These are phyloP conservation scores for Ophiocordyceps australis DNA, from an alignment of 2,329 filamentous ascomycete species.

Conservation along the genomic window DNA sequence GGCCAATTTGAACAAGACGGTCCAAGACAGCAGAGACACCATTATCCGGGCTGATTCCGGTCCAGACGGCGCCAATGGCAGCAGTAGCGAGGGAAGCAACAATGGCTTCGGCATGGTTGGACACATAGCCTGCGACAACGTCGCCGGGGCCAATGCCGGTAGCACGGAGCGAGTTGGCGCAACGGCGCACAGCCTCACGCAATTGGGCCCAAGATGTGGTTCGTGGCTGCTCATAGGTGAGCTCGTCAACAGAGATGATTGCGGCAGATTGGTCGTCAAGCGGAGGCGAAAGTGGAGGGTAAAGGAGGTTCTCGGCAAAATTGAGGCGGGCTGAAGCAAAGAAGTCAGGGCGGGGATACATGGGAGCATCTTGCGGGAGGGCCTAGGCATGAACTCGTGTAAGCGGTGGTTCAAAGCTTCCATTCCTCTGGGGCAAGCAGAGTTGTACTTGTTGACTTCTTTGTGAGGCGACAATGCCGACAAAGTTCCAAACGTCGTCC, in stretches of 20 bases:
- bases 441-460: slow-evolving; percentile 45
- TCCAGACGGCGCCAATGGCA: slow-evolving; percentile 79
- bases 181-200: slow-evolving; percentile 57
- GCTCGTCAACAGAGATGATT: slow-evolving; percentile 67
- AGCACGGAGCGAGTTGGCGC: slow-evolving; percentile 50
- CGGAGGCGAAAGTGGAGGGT: slow-evolving; percentile 31
- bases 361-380: slow-evolving; percentile 43
- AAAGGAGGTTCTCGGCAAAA: slow-evolving; percentile 90
- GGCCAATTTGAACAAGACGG: slow-evolving; percentile 68
- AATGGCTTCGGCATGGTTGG: slow-evolving; percentile 75
- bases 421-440: slow-evolving; percentile 2
- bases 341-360: slow-evolving; percentile 81
- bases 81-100: slow-evolving; percentile 77
- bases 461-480: slow-evolving; percentile 52
- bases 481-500: slow-evolving; percentile 71
- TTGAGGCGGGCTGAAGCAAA: slow-evolving; percentile 68
- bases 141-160: slow-evolving; percentile 39
- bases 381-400: slow-evolving; percentile 27
- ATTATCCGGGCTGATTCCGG: slow-evolving; percentile 79
- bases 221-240: slow-evolving; percentile 36
- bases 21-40: slow-evolving; percentile 85
- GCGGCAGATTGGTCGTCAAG: slow-evolving; percentile 42
- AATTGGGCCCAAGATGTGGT: slow-evolving; percentile 59
- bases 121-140: slow-evolving; percentile 58
- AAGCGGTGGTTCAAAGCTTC: background rate